phyloP scores from a whole-genome alignment of 768 basidiomycete genomes.

The Boletales sp. region DNA sequence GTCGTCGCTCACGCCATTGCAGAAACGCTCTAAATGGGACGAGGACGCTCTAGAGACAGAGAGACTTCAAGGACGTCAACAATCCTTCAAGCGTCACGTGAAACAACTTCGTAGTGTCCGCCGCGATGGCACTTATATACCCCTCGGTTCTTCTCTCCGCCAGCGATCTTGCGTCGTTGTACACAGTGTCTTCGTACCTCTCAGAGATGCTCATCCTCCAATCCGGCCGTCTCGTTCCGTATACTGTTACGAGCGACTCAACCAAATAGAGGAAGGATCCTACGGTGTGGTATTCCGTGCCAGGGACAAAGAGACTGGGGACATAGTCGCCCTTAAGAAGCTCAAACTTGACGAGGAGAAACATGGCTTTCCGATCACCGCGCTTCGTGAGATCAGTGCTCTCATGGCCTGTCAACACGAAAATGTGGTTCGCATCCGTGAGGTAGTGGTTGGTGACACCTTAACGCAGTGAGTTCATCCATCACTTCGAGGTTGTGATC shows the following conservation, averaged over 20 bases:
- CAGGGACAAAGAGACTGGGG: constrained; percentile 88
- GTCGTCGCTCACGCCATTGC: constrained; percentile 47
- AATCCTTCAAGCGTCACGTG: constrained; percentile 52
- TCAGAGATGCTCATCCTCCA: constrained; percentile 70
- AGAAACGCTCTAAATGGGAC: constrained; percentile 79
- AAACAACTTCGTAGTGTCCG: constrained; percentile 36
- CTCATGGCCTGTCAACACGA: constrained; percentile 93
- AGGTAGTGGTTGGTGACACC: constrained; percentile 98
- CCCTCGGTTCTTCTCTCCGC: constrained; percentile 9
- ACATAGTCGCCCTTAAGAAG: constrained; percentile 96
- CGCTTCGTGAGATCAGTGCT: constrained; percentile 91
- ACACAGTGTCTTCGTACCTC: constrained; percentile 73
- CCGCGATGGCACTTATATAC: constrained; percentile 12
- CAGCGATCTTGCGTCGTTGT: constrained; percentile 10
- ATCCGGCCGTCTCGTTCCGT: constrained; percentile 89
- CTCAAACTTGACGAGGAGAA: constrained; percentile 98
- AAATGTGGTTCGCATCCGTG: constrained; percentile 94
- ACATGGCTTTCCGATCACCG: constrained; percentile 97
- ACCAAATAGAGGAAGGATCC: constrained; percentile 98
- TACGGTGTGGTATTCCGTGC: constrained; percentile 99
- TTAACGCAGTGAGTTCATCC: constrained; percentile 86
- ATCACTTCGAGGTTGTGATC: constrained; percentile 5
- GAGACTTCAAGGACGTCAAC: constrained; percentile 30
- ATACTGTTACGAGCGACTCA: constrained; percentile 89
- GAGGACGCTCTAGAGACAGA: constrained; percentile 43